Evolutionary conservation across 2,329 filamentous ascomycete species (phyloP), one percentile per base, ranked within the genome.

Genomic region (Diaporthe caulivora): DNA sequence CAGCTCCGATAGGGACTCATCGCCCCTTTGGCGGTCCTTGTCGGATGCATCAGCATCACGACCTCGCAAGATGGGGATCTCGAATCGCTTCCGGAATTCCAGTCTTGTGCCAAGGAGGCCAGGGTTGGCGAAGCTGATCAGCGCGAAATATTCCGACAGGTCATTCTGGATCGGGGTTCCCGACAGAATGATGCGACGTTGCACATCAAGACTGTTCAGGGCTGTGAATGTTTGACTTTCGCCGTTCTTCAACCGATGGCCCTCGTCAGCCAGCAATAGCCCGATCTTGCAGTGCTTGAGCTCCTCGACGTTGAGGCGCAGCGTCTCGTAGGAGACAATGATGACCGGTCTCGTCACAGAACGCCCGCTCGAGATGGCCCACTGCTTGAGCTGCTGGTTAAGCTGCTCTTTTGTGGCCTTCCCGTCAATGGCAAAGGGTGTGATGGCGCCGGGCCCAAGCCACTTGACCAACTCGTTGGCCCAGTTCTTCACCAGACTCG

Each of bases 91-190:
- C 77, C 96, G 93, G 81, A 99, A 99, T 55, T 99, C 97, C 58
- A 91, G 89, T 34, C 95, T 91, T 11, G 94, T 97, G 21, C 97
- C 97, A 2, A 99, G 90, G 49, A 98, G 90, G 77, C 94, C 93
- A 0, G 97, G 97, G 78, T 99, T 99, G 37, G 97, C 97, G 79
- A 99, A 99, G 82, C 96, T 97, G 74, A 98, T 93, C 13, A 99
- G 88, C 3, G 97, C 92, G 79, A 98, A 99, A 82, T 99, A 99
- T 81, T 99, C 97, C 0, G 96, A 97, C n/a, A 99, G 85, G 81
- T 99, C 97, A 79, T 99, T 99, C 80, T 99, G 97, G 73, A 99
- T 99, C 0, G 97, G 97, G 1, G 97, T 99, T 74, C 97, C 97
- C 0, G 97, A 98, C 21, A 99, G 87, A 77, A 99, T 99, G 57